These are phyloP conservation scores for Ambrosiella cleistominuta DNA, from an alignment of 2,329 filamentous ascomycete genomes.

Conservation along the genomic window DNA sequence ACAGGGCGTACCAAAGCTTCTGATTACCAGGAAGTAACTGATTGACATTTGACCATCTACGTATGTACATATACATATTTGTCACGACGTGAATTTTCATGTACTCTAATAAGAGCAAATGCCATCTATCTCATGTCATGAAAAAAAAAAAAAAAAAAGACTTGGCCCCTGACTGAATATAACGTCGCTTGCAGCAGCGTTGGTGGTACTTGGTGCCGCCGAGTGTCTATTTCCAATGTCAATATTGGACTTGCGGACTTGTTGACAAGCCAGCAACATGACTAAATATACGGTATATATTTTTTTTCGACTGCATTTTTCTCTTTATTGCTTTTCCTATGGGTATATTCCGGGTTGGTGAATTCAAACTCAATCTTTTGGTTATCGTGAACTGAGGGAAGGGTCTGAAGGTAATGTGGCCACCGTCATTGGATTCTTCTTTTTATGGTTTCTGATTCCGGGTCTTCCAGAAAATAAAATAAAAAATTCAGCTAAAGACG, in stretches of 20 bases:
- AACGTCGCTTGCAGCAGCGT: background rate
- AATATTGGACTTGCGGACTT: background rate
- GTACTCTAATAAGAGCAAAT: background rate
- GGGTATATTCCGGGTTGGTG: too few relatives aligned
- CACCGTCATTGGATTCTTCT: too few relatives aligned
- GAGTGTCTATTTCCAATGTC: background rate
- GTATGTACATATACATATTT: too few relatives aligned
- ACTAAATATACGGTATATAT: background rate
- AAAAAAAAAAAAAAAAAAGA: too few relatives aligned
- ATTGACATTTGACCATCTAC: too few relatives aligned
- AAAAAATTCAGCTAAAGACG: background rate
- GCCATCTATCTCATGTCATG: background rate
- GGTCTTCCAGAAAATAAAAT: too few relatives aligned
- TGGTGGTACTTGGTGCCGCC: background rate
- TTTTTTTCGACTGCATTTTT: background rate
- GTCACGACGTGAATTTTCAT: background rate
- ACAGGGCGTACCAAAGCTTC: too few relatives aligned
- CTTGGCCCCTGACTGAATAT: background rate
- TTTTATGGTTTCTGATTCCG: too few relatives aligned
- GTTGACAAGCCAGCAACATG: background rate
- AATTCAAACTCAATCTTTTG: too few relatives aligned
- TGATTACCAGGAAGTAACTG: too few relatives aligned
- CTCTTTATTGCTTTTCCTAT: background rate
- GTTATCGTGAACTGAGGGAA: too few relatives aligned
- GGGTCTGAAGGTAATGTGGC: too few relatives aligned